Evolutionary conservation across 2,329 filamentous ascomycete genomes (phyloP).

Genomic region (Ophiostoma sp.): DNA sequence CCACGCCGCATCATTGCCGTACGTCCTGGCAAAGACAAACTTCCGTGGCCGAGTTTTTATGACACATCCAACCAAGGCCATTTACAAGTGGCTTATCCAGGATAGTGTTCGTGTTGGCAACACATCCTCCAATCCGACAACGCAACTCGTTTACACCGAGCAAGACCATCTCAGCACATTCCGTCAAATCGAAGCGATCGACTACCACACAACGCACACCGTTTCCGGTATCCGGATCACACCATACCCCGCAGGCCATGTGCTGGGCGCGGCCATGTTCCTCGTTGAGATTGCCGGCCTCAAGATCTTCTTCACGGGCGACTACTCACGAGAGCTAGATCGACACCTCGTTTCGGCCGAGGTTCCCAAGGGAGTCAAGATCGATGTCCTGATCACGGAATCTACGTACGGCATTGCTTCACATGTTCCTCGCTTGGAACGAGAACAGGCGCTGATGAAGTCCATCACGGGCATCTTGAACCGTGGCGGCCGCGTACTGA

Average conservation of each 20-base stretch:
- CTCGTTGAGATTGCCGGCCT: slow-evolving; percentile 94
- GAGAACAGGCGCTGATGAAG: slow-evolving; percentile 92
- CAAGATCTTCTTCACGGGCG: slow-evolving; percentile 95
- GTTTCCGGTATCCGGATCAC: slow-evolving; percentile 96
- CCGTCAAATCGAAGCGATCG: slow-evolving; percentile 90
- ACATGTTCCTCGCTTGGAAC: slow-evolving; percentile 82
- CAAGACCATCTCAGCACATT: slow-evolving; percentile 92
- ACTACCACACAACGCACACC: slow-evolving; percentile 96
- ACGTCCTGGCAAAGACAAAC: slow-evolving; percentile 95
- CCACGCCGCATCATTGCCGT: slow-evolving; percentile 96
- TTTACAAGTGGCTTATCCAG: slow-evolving; percentile 99
- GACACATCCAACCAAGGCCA: slow-evolving; percentile 98
- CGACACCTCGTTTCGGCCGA: slow-evolving; percentile 90
- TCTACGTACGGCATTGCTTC: slow-evolving; percentile 95
- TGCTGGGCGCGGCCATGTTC: slow-evolving; percentile 98
- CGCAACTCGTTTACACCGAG: slow-evolving; percentile 86
- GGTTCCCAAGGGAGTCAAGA: slow-evolving; percentile 80
- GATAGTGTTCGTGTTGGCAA: slow-evolving; percentile 89
- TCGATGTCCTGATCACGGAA: slow-evolving; percentile 95
- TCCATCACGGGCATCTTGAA: slow-evolving; percentile 87
- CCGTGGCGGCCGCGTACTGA: slow-evolving; percentile 82
- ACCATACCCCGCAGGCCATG: slow-evolving; percentile 92
- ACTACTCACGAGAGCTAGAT: slow-evolving; percentile 94
- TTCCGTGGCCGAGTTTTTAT: slow-evolving; percentile 96
- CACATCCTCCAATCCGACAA: slow-evolving; percentile 55